Base-by-base conservation (phyloP, 805 yeast genomes). In the Barnettozyma sucrosica region DNA sequence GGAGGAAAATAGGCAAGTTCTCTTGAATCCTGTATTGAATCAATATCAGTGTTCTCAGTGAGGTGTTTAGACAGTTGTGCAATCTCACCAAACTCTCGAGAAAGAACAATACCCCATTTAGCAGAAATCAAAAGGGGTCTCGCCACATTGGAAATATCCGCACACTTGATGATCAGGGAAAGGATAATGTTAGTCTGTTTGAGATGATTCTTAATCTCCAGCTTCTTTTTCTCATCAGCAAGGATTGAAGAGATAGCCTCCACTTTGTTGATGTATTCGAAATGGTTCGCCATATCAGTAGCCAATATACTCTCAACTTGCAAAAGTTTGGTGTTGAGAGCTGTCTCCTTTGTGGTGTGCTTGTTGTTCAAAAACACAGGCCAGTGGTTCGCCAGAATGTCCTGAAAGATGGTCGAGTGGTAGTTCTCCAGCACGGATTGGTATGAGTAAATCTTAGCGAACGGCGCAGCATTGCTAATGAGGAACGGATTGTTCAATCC, bases 231-330 rank as follows among this genome's bases (percentile, higher is more conserved):
- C 18, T 38, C 37, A 28, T 55, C 52, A 20, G 49, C 48, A 18
- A 50, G 37, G 28, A 57, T 56, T 11, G 54, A 48, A 13, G 60
- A 59, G 14, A 69, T 59, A 36, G 65, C 60, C 36, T 68, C 68
- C 56, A 89, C 70, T 55, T 76, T 70, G 32, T 71, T 69, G 49
- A 85, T 79, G 64, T 85, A 89, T 40, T 75, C 81, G 54, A 78
- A 79, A 70, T 93, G 99, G 58, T 79, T 76, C 0, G 90, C 92
- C 97, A 93, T 90, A 67, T 93, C 98, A 0, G 99, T 93, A 8
- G 93, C 88, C 40, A 81, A 58, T n/a, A 86, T 81, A 11, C 71
- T 55, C 33, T 70, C 72, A n/a, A 68, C 59, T 44, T 62, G 65
- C 46, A 63, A 36, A 2, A 46, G 36, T 21, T 56, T 54, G 1